A percentile compares a stretch with the other conserved stretches of the same genome.
Evolutionary conservation across 129 eudicot species (phyloP).

Genomic region (Arctium minus): DNA sequence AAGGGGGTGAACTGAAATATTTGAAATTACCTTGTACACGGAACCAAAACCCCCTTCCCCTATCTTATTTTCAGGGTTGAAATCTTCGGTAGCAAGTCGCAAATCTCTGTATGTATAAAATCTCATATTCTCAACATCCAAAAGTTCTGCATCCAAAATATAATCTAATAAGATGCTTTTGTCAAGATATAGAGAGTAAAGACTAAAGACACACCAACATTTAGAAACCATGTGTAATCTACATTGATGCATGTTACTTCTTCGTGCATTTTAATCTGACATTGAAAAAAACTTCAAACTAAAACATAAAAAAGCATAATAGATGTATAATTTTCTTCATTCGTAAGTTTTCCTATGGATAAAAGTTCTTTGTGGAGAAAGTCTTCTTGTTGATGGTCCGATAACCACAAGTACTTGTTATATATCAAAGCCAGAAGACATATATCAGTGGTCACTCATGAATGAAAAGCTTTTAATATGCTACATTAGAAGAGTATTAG

Average conservation of each 20-base stretch:
- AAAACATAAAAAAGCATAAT: neutral
- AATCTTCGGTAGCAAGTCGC: slow-evolving; percentile 59
- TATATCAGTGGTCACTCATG: neutral
- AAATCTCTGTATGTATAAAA: slow-evolving; percentile 58
- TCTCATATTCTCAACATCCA: slow-evolving; percentile 43
- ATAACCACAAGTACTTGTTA: neutral
- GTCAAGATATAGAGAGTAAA: neutral
- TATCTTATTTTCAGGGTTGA: slow-evolving; percentile 53
- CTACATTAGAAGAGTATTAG: neutral
- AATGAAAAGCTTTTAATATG: neutral
- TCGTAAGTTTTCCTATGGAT: neutral
- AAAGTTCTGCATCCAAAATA: slow-evolving; percentile 50
- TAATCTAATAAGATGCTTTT: slow-evolving; percentile 14
- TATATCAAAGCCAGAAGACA: no score
- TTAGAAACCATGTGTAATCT: neutral
- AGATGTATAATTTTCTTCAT: neutral
- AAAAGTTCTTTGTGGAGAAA: neutral
- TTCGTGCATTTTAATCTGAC: neutral
- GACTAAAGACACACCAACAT: neutral
- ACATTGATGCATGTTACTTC: neutral
- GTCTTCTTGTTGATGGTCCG: no score
- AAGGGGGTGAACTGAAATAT: neutral
- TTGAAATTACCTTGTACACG: slow-evolving; percentile 69
- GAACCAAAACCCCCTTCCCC: slow-evolving; percentile 95
- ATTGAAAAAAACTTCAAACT: neutral